Conservation (phyloP, 2,329 filamentous ascomycete genomes). For the Diatrype stigma region DNA sequence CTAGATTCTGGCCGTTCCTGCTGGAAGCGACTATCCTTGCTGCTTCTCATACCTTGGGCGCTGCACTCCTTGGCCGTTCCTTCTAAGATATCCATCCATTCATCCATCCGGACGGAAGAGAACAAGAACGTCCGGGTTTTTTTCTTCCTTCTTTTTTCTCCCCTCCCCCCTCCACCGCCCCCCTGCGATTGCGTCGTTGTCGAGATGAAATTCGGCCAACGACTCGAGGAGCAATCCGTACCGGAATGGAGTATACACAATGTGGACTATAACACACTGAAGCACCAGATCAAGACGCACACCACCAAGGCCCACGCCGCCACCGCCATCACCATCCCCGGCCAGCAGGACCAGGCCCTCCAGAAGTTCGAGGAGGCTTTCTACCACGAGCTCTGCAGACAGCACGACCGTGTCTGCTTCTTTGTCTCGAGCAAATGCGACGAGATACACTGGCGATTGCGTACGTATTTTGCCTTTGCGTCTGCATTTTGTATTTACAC, state of each 20-base stretch:
- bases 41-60: no score
- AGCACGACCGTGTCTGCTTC: constrained; percentile 73
- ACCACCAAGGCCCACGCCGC: constrained; percentile 69
- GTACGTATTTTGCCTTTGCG: constrained; percentile 38
- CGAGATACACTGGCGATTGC: constrained; percentile 67
- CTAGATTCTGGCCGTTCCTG: no score
- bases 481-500: no score
- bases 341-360: constrained; percentile 56
- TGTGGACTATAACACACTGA: constrained; percentile 84
- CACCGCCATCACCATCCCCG: constrained; percentile 67
- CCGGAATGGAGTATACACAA: constrained; percentile 82
- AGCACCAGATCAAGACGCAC: constrained; percentile 76
- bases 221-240: constrained; percentile 70
- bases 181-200: not conserved
- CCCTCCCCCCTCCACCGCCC: not conserved
- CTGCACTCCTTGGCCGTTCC: no score
- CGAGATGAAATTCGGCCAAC: constrained; percentile 72
- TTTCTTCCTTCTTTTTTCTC: no score
- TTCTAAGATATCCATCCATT: no score
- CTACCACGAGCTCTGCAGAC: constrained; percentile 64
- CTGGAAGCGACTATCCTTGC: no score
- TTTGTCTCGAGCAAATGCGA: constrained; percentile 78
- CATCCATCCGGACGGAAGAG: no score
- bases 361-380: constrained; percentile 67
- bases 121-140: no score